Evolutionary conservation across 2,329 filamentous ascomycete genomes (phyloP), one percentile per base, ranked within the genome.

Genomic region (Emergomyces pasteurianus): DNA sequence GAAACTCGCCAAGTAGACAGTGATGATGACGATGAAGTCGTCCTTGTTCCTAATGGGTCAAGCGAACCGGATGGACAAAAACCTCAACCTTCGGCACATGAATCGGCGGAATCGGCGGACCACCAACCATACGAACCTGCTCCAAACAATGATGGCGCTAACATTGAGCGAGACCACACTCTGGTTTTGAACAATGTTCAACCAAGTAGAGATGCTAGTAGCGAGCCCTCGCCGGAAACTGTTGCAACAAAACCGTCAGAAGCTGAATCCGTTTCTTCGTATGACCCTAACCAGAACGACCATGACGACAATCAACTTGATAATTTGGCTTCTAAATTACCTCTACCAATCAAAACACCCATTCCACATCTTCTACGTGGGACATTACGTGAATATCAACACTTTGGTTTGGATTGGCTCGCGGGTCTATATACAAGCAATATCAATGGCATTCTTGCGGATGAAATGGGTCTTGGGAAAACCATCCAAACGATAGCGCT

Each of bases 401-500:
- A 96, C 69, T 89, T 90, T 69, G 95, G 94, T n/a, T 78, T 99
- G 8, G 94, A 99, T 72, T 99, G 94, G 94, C 85, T 99, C 54
- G 91, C 92, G 1, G 90, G 91, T 0, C 81, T 99, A 1, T 97
- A 99, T 71, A 86, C 86, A 18, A 95, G 94, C 65, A 87, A 88
- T 64, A 96, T 92, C 31, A 99, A 97, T 69, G 94, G 94, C 26
- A 99, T 99, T 60, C 79, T 99, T 23, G 94, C 94, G 1, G 95
- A 99, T 70, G 94, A 99, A 72, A 99, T 99, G 94, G 94, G 94
- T 65, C 82, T 99, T 2, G 94, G 94, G 9, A 99, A 99, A 75
- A 99, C 94, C 0, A 97, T 99, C 54, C 94, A 99, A 72, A 99
- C 94, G 0, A 99, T 99, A 68, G 87, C 95, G 3, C 79, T 99